phyloP scores from a whole-genome alignment of 805 yeast genomes.

The Tetrapisispora iriomotensis region DNA sequence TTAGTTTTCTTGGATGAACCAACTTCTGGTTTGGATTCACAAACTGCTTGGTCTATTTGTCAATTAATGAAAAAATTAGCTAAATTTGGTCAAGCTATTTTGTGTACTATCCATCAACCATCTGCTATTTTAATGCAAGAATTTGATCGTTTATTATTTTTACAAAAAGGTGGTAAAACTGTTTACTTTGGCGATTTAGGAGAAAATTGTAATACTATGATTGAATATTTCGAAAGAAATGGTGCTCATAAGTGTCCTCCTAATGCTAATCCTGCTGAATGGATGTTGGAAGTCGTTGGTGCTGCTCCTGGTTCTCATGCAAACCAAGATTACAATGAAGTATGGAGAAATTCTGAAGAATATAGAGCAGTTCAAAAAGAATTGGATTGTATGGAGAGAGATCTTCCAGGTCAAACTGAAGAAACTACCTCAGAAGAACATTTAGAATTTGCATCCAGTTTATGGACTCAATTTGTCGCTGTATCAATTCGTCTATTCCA shows the following conservation, averaged over 20 bases:
- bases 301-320: conserved; percentile 77
- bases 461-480: conserved; percentile 33
- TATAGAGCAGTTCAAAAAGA: conserved; percentile 48
- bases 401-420: conserved; percentile 34
- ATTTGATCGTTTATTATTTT: conserved; percentile 64
- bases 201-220: conserved; percentile 44
- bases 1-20: conserved; percentile 58
- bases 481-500: conserved; percentile 48
- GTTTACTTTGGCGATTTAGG: conserved; percentile 69
- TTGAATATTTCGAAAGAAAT: conserved; percentile 53
- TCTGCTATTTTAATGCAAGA: conserved; percentile 69
- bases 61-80: conserved; percentile 52
- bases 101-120: conserved; percentile 79
- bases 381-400: conserved; percentile 54
- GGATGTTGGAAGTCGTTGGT: conserved; percentile 84
- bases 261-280: conserved; percentile 75
- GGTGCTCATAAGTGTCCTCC: conserved; percentile 62
- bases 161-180: conserved; percentile 63
- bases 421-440: conserved; percentile 27
- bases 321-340: conserved; percentile 60
- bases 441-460: conserved; percentile 36
- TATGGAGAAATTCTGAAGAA: conserved; percentile 67
- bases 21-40: conserved; percentile 60
- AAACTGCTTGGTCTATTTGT: conserved; percentile 59
- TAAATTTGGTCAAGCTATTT: conserved; percentile 51